Evolutionary conservation across 1,139 yeast species (phyloP).

Genomic region (Magnusiomyces clavatus): DNA sequence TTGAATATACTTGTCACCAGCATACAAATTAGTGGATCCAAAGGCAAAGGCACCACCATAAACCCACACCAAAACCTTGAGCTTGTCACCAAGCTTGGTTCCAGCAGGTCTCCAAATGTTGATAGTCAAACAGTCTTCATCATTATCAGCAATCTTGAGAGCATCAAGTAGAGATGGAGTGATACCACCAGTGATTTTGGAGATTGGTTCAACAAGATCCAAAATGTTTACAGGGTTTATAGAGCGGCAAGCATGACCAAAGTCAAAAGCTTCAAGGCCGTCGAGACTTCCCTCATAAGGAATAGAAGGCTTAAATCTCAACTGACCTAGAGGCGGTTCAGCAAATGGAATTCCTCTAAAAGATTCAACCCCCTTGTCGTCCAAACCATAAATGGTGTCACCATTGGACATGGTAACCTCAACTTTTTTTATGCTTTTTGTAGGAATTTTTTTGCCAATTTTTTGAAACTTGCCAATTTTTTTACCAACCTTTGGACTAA

Average conservation of each 20-base stretch:
- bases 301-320: slow-evolving; percentile 11
- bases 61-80: slow-evolving; percentile 28
- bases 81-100: slow-evolving; percentile 2
- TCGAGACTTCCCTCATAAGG: slow-evolving; percentile 6
- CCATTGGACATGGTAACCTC: neutral
- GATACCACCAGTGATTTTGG: neutral
- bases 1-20: slow-evolving; percentile 12
- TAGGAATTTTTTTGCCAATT: too few relatives aligned
- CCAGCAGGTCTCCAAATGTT: slow-evolving; percentile 19
- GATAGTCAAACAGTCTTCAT: slow-evolving; percentile 23
- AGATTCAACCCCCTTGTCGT: slow-evolving; percentile 8
- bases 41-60: slow-evolving; percentile 29
- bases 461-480: too few relatives aligned
- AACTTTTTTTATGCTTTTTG: neutral
- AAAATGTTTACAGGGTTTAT: slow-evolving; percentile 5
- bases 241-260: slow-evolving; percentile 5
- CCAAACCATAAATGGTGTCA: slow-evolving; percentile 7
- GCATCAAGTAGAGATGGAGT: slow-evolving; percentile 2
- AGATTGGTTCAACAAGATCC: neutral
- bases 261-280: slow-evolving; percentile 7
- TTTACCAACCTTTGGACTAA: too few relatives aligned
- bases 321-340: slow-evolving; percentile 13
- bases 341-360: slow-evolving; percentile 15
- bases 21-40: slow-evolving; percentile 18
- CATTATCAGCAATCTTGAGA: slow-evolving; percentile 1